phyloP scores from a whole-genome alignment of 139 green algal species.

The Coelastrella sp. region DNA sequence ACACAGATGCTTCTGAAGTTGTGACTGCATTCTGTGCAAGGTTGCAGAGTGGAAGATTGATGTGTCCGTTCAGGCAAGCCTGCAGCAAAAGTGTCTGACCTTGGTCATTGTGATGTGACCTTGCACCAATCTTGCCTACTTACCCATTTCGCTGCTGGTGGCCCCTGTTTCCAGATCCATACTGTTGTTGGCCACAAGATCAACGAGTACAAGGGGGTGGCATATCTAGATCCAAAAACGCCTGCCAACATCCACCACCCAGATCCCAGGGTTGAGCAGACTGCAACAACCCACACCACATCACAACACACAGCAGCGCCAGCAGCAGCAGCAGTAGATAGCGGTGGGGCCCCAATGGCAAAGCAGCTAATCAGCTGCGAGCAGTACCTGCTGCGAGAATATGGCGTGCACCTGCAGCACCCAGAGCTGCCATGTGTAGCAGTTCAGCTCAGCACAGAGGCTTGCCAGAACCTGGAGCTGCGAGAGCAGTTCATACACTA shows the following conservation, averaged over 20 bases:
- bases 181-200: background rate
- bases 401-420: background rate
- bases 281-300: too few relatives aligned
- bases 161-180: background rate
- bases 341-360: background rate
- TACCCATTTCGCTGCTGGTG: background rate
- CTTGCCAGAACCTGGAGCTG: background rate
- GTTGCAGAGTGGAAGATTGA: too few relatives aligned
- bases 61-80: too few relatives aligned
- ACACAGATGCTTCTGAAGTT: too few relatives aligned
- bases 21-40: too few relatives aligned
- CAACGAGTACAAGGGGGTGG: background rate
- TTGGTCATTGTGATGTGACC: background rate
- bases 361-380: background rate
- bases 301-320: background rate
- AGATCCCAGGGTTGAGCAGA: background rate
- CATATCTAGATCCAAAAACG: background rate
- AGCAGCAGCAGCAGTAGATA: background rate
- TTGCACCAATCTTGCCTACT: background rate
- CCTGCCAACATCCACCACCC: background rate
- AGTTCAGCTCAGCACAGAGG: background rate
- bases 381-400: background rate
- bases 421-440: background rate
- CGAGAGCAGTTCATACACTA: background rate
- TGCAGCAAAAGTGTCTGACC: too few relatives aligned